Evolutionary conservation across 495 filamentous ascomycete species (phyloP), one percentile per base, ranked within the genome.

Genomic region (Astrocystis sublimbata): DNA sequence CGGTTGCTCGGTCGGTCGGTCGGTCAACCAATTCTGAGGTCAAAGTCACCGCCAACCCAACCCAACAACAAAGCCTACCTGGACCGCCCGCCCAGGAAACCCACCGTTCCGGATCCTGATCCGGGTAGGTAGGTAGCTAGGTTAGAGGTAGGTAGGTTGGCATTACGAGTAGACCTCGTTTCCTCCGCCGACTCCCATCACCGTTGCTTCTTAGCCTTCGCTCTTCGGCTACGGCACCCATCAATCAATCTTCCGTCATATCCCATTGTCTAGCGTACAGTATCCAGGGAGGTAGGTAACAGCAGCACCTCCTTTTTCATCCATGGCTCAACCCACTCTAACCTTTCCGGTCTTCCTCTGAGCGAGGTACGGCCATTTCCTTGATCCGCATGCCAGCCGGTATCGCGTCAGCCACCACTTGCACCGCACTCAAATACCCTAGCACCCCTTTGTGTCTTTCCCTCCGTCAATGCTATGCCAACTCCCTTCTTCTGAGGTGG

Each of bases 391-490:
- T 49, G 51, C 49, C 41, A 55, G 60, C 60, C 31, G 55, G 60
- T 26, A 62, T 47, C 60, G 60, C 51, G 60, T 62, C 60, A 62
- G 60, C 60, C 60, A 54, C 46, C 51, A 21, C 46, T 56, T 62
- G 60, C 47, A 43, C 55, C 60, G 50, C 51, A 62, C 40, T 41
- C 60, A 40, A 62, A 15, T 41, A 50, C 30, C 60, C 51, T 31
- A 49, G 50, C 31, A 38, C 41, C 41, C 49, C 31, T 62, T 55
- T 33, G 42, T 56, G 30, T 36, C 31, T 28, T 56, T 30, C 33
- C 24, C 31, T 56, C 23, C 23, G 49, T 62, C 41, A 56, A 62
- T 56, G 28, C 30, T 36, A 47, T 41, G 51, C 41, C 46, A 31
- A 30, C 31, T 45, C 41, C 13, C 30, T 49, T n/a, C 21, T 26